These are phyloP conservation scores for Phascolomyces articulosus DNA, from an alignment of 371 early-diverging fungal genomes.

Conservation along the genomic window DNA sequence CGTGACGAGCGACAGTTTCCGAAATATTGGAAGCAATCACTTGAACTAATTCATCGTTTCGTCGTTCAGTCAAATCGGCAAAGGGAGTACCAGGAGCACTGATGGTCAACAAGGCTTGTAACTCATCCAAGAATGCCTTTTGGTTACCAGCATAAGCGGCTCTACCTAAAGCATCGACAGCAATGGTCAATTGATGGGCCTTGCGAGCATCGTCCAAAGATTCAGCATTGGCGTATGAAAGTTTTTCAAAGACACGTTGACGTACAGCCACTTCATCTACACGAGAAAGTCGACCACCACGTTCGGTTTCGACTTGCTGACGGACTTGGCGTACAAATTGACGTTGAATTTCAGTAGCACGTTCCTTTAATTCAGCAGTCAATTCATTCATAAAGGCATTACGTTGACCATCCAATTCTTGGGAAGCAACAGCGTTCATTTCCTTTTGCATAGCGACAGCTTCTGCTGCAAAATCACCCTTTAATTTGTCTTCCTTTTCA, in stretches of 20 bases:
- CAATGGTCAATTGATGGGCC: slow-evolving; percentile 58
- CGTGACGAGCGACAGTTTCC: slow-evolving; percentile 60
- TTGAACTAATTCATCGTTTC: slow-evolving; percentile 69
- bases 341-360: slow-evolving; percentile 58
- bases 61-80: slow-evolving; percentile 47
- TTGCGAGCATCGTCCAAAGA: slow-evolving; percentile 57
- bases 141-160: slow-evolving; percentile 43
- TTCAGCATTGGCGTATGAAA: slow-evolving; percentile 65
- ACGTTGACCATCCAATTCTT: slow-evolving; percentile 50
- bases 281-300: slow-evolving; percentile 87
- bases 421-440: slow-evolving; percentile 22
- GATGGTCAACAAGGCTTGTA: slow-evolving; percentile 55
- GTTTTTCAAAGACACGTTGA: slow-evolving; percentile 72
- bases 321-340: slow-evolving; percentile 72
- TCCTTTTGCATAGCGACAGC: slow-evolving; percentile 27
- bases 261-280: slow-evolving; percentile 80
- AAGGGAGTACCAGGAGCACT: slow-evolving; percentile 41
- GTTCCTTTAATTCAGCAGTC: slow-evolving; percentile 45
- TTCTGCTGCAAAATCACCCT: slow-evolving; percentile 42
- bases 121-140: slow-evolving; percentile 71
- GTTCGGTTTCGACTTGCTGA: slow-evolving; percentile 85
- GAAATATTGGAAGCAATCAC: slow-evolving; percentile 69
- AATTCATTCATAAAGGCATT: slow-evolving; percentile 37
- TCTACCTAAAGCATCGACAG: slow-evolving; percentile 57
- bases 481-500: slow-evolving; percentile 43